Evolutionary conservation across 2,329 filamentous ascomycete species (phyloP), one percentile per base, ranked within the genome.

Genomic region (Aspergillus quadricinctus): DNA sequence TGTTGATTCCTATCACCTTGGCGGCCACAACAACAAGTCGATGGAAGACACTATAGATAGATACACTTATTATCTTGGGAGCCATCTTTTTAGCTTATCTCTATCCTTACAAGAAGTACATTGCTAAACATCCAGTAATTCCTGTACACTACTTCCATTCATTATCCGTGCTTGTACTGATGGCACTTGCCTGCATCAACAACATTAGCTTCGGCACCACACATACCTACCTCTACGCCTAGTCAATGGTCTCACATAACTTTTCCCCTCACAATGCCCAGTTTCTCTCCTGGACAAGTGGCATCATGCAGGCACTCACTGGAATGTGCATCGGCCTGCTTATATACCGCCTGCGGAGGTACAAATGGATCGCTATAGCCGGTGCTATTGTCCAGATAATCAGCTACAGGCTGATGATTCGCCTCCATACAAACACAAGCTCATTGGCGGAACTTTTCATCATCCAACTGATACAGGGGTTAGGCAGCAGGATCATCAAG

Each of bases 371-470:
- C 2, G 66, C 72, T 11, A 65, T 81, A 23, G 57, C 66, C 3
- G 78, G 76, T 4, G 69, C 73, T 1, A 54, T 70, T 1, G 61
- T 82, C 31, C 76, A 78, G 10, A 62, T 80, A 9, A 60, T 81
- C 31, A 79, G 80, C 4, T 81, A 81, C 56, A 79, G 78, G 3
- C 62, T 80, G 29, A 82, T 82, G 80, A 70, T 81, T 29, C 73
- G 79, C 2, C 72, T 81, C 8, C 74, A 78, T 3, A 77, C 71
- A 0, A 69, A 72, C 49, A 61, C 71, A 40, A 80, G 77, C 63
- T 74, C 74, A 3, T 59, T 69, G 9, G 17, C 19, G 19, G 40
- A 41, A 10, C 40, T 81, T 1, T 78, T 80, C 59, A 59, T 77
- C 27, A 76, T 80, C 1, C 80, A 82, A 61, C 64, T 77, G 19